Evolutionary conservation across 139 green algal species (phyloP).

Genomic region (Bryopsis sp.): DNA sequence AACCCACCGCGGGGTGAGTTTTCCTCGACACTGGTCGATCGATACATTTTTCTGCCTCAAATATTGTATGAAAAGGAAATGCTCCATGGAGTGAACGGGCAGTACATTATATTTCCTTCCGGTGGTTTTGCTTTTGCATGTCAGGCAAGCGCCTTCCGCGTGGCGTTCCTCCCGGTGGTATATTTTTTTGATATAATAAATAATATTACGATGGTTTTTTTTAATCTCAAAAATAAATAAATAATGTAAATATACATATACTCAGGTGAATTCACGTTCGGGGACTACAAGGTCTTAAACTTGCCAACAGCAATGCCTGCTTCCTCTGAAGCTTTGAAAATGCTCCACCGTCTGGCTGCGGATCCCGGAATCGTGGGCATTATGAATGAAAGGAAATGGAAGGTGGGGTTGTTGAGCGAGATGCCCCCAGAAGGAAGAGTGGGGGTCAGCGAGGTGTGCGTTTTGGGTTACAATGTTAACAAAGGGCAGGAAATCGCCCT

Average conservation of each 20-base stretch:
- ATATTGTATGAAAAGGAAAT: no score
- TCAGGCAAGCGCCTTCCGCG: no score
- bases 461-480: conserved; percentile 77
- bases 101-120: no score
- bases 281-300: conserved; percentile 21
- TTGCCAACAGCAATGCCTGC: conserved; percentile 20
- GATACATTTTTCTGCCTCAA: background rate
- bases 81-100: no score
- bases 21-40: background rate
- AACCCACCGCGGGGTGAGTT: background rate
- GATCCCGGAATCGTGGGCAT: conserved; percentile 66
- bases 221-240: no score
- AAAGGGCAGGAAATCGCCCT: conserved; percentile 68
- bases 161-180: background rate
- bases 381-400: conserved; percentile 58
- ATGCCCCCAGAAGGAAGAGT: conserved; percentile 76
- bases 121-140: no score
- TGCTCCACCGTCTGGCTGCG: conserved; percentile 50
- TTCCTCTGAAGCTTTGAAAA: conserved; percentile 37
- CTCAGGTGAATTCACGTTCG: conserved; percentile 27
- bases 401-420: conserved; percentile 62
- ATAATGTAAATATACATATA: no score
- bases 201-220: conserved; percentile 2
- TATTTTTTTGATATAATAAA: background rate
- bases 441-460: conserved; percentile 54